These are phyloP conservation scores for Aspergillus ellipticus DNA, from an alignment of 495 filamentous ascomycete genomes.

Conservation along the genomic window DNA sequence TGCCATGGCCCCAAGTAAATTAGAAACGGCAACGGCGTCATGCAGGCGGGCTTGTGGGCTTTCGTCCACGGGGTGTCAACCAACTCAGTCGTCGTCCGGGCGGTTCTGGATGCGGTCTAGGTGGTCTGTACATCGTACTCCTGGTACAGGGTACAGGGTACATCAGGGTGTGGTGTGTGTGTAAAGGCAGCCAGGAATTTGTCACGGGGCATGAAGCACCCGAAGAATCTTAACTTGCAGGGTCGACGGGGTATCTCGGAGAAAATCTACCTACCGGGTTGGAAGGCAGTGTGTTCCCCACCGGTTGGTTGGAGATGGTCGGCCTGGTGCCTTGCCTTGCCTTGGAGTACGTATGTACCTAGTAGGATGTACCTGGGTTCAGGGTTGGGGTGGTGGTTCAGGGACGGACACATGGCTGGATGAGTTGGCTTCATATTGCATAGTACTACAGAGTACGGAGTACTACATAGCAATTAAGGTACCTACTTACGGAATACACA, in stretches of 20 bases:
- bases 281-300: neutral
- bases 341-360: neutral
- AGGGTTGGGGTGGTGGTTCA: neutral
- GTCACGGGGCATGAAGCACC: neutral
- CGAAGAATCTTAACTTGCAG: conserved; percentile 7
- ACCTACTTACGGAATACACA: no score
- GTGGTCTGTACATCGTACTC: no score
- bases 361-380: neutral
- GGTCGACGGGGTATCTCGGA: conserved; percentile 2
- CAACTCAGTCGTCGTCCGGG: no score
- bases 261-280: conserved; percentile 5
- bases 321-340: neutral
- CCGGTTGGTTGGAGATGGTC: neutral
- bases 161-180: no score
- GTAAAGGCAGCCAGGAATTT: conserved; percentile 1
- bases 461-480: no score
- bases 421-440: neutral
- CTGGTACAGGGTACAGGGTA: no score
- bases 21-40: conserved; percentile 12
- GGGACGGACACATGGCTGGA: neutral
- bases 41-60: conserved; percentile 11
- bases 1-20: conserved; percentile 7
- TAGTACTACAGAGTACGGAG: no score
- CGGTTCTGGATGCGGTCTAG: no score
- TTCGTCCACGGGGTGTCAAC: neutral